These are phyloP conservation scores for Xylona heveae DNA, from an alignment of 495 filamentous ascomycete species.

Conservation along the genomic window DNA sequence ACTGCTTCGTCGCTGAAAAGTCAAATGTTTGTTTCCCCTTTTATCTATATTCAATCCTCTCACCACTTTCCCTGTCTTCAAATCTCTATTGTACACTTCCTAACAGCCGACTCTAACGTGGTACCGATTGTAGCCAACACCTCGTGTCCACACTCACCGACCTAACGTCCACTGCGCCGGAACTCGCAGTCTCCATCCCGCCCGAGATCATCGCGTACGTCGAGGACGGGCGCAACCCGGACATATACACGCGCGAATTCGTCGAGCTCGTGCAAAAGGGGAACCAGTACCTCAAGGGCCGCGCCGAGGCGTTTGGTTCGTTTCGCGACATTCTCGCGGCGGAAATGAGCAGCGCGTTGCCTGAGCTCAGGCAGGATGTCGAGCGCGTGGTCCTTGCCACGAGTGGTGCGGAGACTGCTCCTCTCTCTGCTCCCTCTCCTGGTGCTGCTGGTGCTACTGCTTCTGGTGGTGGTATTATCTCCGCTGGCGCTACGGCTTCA, in stretches of 20 bases:
- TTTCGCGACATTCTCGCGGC: constrained; percentile 67
- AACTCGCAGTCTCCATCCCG: constrained; percentile 34
- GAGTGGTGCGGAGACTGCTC: too few relatives aligned
- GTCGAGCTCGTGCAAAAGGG: constrained; percentile 70
- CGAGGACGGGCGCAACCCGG: constrained; percentile 80
- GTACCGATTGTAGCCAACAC: constrained; percentile 9
- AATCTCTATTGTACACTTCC: neutral
- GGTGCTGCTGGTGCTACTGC: too few relatives aligned
- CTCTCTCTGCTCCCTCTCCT: too few relatives aligned
- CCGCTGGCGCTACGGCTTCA: too few relatives aligned
- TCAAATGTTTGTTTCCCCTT: constrained; percentile 30
- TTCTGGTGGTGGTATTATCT: too few relatives aligned
- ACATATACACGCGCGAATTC: constrained; percentile 96
- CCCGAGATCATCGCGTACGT: constrained; percentile 89
- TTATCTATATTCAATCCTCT: neutral
- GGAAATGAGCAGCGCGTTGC: constrained; percentile 60
- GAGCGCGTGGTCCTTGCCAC: constrained; percentile 32
- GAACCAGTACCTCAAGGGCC: constrained; percentile 74
- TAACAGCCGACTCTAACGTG: constrained; percentile 13
- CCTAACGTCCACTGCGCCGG: constrained; percentile 20
- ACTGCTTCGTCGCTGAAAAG: constrained; percentile 36
- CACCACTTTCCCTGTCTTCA: constrained; percentile 2
- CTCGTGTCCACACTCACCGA: constrained; percentile 22
- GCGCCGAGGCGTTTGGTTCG: constrained; percentile 51
- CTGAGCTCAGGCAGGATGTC: constrained; percentile 54